Evolutionary conservation across 108 stramenopile species (phyloP), one percentile per base, ranked within the genome.

Genomic region (Stephanodiscus minutulus): DNA sequence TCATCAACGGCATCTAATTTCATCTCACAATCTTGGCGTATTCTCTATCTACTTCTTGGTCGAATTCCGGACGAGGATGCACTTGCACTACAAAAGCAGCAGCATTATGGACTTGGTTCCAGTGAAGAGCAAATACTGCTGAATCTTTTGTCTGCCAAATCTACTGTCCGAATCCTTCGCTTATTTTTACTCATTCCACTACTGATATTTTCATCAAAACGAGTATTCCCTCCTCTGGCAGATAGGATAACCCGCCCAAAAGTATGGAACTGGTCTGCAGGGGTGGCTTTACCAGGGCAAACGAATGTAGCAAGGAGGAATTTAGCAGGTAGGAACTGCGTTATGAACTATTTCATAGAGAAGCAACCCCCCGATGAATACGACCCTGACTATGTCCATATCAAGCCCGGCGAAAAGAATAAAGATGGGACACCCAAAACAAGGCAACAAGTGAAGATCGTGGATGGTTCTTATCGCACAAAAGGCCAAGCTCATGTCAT

Each of bases 291-390:
- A 6, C 76, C 69, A 5, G 65, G 76, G 7, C 10, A 48, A 8
- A 44, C 37, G 39, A 39, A 21, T 31, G 70, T 43, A 21, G 54
- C 70, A 1, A 28, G 39, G 22, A 35, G 77, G 29, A 78, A 78
- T 61, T 72, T 84, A 48, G 55, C 74, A 13, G 75, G 75, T 12
- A 69, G 85, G 20, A 79, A 73, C 43, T 85, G 85, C 57, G 85
- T 85, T 27, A 83, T 85, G 82, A 85, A 85, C 54, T 72, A 83
- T 37, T 85, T 83, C 49, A 76, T 85, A 27, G 82, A 85, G 11
- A 85, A 85, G 59, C 85, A 85, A 57, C 73, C 77, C 20, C 65
- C 54, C 3, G 81, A 85, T 59, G 85, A 85, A 41, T 85, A 80
- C 29, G 82, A 85, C 57, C 82, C 85, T 18, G 85, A 85, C 64